phyloP scores from a whole-genome alignment of 768 basidiomycete genomes.

The Lyophyllum semitale region DNA sequence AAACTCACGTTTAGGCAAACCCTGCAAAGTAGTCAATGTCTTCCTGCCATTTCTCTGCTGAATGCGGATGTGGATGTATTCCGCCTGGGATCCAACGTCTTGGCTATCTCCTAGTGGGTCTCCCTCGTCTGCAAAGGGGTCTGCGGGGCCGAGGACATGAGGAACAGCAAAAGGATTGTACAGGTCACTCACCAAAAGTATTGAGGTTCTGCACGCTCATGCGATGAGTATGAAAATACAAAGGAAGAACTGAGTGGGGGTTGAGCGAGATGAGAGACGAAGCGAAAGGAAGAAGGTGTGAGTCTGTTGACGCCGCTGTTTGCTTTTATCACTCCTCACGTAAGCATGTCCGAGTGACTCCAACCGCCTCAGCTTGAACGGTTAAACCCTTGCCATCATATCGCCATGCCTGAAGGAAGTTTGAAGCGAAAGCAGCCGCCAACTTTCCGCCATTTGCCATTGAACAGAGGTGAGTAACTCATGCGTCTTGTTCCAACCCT shows the following conservation, averaged over 20 bases:
- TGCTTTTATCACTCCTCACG: constrained; percentile 23
- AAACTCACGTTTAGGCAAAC: constrained; percentile 82
- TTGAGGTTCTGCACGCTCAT: constrained; percentile 95
- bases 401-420: constrained; percentile 22
- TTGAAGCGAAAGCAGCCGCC: constrained; percentile 64
- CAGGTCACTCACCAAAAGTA: constrained; percentile 62
- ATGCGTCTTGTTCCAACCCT: neutral
- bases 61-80: constrained; percentile 94
- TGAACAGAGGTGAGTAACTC: constrained; percentile 52
- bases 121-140: constrained; percentile 96
- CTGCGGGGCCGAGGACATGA: constrained; percentile 38
- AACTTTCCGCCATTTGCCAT: constrained; percentile 68
- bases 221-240: constrained; percentile 58
- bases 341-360: constrained; percentile 18
- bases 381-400: too few species aligned
- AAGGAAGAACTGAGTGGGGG: constrained; percentile 47
- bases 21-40: constrained; percentile 96
- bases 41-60: constrained; percentile 99
- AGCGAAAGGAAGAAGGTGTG: constrained; percentile 17
- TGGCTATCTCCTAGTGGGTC: constrained; percentile 74
- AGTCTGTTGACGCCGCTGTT: constrained; percentile 17
- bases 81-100: constrained; percentile 79
- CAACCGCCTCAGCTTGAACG: constrained; percentile 5
- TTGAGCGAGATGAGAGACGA: constrained; percentile 30
- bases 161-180: neutral